These are phyloP conservation scores for Ascochyta viciae-villosae DNA, from an alignment of 2,329 filamentous ascomycete species.

Conservation along the genomic window DNA sequence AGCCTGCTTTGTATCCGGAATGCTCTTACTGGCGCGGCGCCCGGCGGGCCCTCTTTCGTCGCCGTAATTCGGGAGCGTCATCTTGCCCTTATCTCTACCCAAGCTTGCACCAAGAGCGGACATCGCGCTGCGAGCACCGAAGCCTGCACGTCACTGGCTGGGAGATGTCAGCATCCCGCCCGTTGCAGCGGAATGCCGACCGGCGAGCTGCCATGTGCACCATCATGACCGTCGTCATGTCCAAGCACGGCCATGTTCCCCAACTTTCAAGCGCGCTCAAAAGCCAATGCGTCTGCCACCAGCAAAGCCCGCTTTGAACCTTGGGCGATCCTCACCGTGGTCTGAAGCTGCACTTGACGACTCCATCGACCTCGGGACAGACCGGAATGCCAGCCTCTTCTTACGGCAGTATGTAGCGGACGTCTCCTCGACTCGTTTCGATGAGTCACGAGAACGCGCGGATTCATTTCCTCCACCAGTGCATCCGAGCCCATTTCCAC, in stretches of 20 bases:
- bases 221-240: conserved; percentile 29
- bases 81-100: conserved; percentile 42
- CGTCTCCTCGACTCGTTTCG: conserved; percentile 32
- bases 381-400: conserved; percentile 29
- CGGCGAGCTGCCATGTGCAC: conserved; percentile 14
- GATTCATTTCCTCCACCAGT: conserved; percentile 30
- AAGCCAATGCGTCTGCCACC: conserved; percentile 14
- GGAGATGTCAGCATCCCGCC: conserved; percentile 35
- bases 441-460: conserved; percentile 48
- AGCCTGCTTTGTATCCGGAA: conserved; percentile 29
- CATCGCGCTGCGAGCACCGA: conserved; percentile 18
- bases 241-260: conserved; percentile 10
- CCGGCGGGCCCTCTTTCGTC: conserved; percentile 30
- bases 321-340: conserved; percentile 18
- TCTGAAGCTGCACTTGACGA: conserved; percentile 17
- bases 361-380: conserved; percentile 34
- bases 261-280: conserved; percentile 12
- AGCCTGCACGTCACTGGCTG: conserved; percentile 31
- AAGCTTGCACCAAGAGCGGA: conserved; percentile 29
- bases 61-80: conserved; percentile 48
- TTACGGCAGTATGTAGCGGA: conserved; percentile 22
- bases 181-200: conserved; percentile 33
- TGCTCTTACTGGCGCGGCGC: conserved; percentile 38
- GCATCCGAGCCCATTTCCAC: conserved; percentile 19
- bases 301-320: not conserved